Evolutionary conservation across 805 yeast genomes (phyloP), one percentile per base, ranked within the genome.

Genomic region (Ogataea nonfermentans): DNA sequence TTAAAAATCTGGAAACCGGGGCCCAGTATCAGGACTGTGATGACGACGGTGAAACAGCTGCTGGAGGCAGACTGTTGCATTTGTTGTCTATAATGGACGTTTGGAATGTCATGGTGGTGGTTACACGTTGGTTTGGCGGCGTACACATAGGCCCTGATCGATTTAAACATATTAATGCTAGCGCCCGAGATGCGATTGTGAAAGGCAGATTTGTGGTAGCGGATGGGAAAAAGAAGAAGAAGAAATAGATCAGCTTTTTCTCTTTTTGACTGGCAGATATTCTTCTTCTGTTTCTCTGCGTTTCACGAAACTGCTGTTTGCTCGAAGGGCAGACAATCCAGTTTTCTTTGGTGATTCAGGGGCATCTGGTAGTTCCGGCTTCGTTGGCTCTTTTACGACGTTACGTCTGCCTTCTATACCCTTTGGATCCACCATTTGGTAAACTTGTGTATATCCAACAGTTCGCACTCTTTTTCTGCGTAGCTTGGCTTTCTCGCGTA

Each of bases 21-120:
- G 74, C 78, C 0, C 69, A 73, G 25, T 74, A 71, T 33, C 93
- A 86, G 52, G 97, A 93, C 52, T 89, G 86, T 52, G 97, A 93
- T 56, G 98, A 93, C 59, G 99, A 91, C 57, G 99, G 99, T 3
- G 99, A 93, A 57, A 74, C 95, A 0, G 98, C 98, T 1, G 96
- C 98, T 1, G 99, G 99, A 8, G 79, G 90, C 4, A 67, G 96
- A 42, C 66, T 90, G 71, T 62, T 89, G 35, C 96, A 88, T 65
- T 62, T 90, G 33, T 63, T 90, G 48, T 77, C 85, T 25, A 52
- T 63, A 17, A 83, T 83, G 85, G 88, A 87, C 52, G 84, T 76
- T 2, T 78, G 86, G 84, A 81, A 90, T 57, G 86, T 85, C 4
- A 74, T 89, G 47, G 96, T 90, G 3, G 87, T 82, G 8, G 95